Percentiles rank a stretch among this genome's conserved stretches.
phyloP scores from a whole-genome alignment of 164 flowering plant genomes.

The Liriodendron chinense region DNA sequence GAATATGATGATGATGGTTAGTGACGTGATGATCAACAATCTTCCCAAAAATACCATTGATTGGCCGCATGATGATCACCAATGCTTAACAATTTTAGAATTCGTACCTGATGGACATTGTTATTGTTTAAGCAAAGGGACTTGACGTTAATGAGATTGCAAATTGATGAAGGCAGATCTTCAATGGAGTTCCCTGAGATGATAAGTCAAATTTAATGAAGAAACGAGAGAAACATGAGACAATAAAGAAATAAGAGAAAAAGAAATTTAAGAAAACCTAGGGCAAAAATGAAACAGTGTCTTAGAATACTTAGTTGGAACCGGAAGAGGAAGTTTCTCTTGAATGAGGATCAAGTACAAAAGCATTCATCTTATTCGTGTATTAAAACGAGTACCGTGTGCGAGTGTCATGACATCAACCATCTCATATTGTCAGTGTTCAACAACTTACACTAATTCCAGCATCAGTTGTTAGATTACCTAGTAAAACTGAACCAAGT shows the following conservation, averaged over 20 bases:
- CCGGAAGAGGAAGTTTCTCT: not conserved
- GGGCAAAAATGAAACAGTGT: not conserved
- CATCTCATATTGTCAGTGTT: no score
- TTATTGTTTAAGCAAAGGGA: constrained; percentile 79
- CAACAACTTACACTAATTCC: no score
- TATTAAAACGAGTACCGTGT: no score
- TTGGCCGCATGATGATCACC: not conserved
- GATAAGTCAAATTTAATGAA: not conserved
- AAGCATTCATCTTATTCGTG: no score
- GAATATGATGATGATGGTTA: not conserved
- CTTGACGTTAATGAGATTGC: constrained; percentile 84
- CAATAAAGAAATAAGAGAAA: not conserved
- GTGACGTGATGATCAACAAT: not conserved
- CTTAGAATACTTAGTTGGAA: not conserved
- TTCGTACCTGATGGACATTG: constrained; percentile 66
- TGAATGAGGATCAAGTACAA: no score
- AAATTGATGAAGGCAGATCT: constrained; percentile 79
- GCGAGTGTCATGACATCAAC: no score
- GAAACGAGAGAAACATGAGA: not conserved
- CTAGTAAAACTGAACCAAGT: no score
- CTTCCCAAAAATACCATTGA: not conserved
- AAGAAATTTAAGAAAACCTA: not conserved
- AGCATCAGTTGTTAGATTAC: no score
- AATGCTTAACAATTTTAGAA: not conserved
- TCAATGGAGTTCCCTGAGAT: constrained; percentile 77